These are phyloP conservation scores for Phytophthora agathidicida DNA, from an alignment of 352 stramenopile species.

Conservation along the genomic window DNA sequence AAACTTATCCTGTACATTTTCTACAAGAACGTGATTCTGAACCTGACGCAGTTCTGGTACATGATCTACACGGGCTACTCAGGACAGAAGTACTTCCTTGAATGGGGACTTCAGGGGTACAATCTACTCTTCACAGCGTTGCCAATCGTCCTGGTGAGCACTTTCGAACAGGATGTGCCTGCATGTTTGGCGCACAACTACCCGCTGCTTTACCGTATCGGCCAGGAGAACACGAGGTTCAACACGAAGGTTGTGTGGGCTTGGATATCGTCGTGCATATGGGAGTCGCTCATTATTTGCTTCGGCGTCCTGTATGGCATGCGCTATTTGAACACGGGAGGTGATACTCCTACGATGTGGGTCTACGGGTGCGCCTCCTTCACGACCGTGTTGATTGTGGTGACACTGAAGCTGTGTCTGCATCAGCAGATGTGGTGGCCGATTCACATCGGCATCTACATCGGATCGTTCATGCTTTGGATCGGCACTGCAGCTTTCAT, in stretches of 20 bases:
- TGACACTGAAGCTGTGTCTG: constrained; percentile 94
- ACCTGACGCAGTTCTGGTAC: constrained; percentile 95
- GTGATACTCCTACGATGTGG: constrained; percentile 92
- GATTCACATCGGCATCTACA: constrained; percentile 74
- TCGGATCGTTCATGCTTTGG: constrained; percentile 74
- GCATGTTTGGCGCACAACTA: constrained; percentile 73
- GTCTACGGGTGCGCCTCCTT: constrained; percentile 95
- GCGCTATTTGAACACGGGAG: constrained; percentile 76
- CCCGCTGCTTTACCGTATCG: constrained; percentile 83
- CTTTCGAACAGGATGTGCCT: constrained; percentile 86
- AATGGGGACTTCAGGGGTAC: constrained; percentile 89
- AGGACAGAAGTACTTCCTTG: constrained; percentile 87
- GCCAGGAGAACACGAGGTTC: constrained; percentile 85
- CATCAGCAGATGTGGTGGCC: constrained; percentile 89
- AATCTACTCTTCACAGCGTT: constrained; percentile 90
- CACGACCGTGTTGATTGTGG: constrained; percentile 94
- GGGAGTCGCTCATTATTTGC: constrained; percentile 86
- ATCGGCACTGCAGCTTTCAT: constrained; percentile 76
- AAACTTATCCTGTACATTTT: constrained; percentile 95
- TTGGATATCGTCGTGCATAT: constrained; percentile 84
- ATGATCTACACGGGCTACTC: constrained; percentile 92
- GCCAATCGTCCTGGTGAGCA: constrained; percentile 84
- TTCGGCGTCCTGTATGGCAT: constrained; percentile 86
- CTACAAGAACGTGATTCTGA: constrained; percentile 97
- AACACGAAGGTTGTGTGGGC: constrained; percentile 86